These are phyloP conservation scores for Ettlia oleoabundans DNA, from an alignment of 139 green algal genomes.

Conservation along the genomic window DNA sequence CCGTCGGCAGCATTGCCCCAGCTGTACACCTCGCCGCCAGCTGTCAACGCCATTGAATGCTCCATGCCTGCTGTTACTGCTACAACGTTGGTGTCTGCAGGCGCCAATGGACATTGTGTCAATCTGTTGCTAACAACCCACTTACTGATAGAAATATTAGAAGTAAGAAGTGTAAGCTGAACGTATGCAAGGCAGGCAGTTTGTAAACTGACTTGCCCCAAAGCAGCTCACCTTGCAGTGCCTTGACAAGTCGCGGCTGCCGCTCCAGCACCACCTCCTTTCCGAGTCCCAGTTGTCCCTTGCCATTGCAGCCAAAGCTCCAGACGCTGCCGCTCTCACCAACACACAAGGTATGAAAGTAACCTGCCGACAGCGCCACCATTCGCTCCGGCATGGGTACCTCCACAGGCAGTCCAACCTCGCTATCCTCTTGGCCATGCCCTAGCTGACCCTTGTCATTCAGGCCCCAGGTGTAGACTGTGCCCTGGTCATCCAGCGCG, in stretches of 20 bases:
- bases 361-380: slow-evolving; percentile 35
- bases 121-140: too few relatives aligned
- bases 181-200: too few relatives aligned
- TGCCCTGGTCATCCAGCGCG: slow-evolving; percentile 64
- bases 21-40: slow-evolving; percentile 75
- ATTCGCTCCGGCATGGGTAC: slow-evolving; percentile 46
- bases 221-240: slow-evolving; percentile 1
- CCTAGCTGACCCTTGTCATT: slow-evolving; percentile 75
- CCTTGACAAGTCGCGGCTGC: slow-evolving; percentile 26
- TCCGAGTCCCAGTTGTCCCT: slow-evolving; percentile 50
- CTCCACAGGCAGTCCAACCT: slow-evolving; percentile 16
- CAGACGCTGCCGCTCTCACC: slow-evolving; percentile 41
- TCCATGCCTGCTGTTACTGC: slow-evolving; percentile 61
- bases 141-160: too few relatives aligned
- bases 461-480: slow-evolving; percentile 72
- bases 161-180: too few relatives aligned
- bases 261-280: slow-evolving; percentile 21
- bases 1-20: slow-evolving; percentile 70
- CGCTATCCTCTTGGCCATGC: slow-evolving; percentile 21
- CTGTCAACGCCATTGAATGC: slow-evolving; percentile 76
- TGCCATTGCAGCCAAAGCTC: slow-evolving; percentile 46
- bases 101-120: not conserved
- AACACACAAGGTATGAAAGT: slow-evolving; percentile 52
- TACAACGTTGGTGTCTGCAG: slow-evolving; percentile 24
- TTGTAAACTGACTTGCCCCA: too few relatives aligned